Percentiles rank a stretch among this genome's conserved stretches.
phyloP scores from a whole-genome alignment of 148 eudicot genomes.

The Bassia scoparia region DNA sequence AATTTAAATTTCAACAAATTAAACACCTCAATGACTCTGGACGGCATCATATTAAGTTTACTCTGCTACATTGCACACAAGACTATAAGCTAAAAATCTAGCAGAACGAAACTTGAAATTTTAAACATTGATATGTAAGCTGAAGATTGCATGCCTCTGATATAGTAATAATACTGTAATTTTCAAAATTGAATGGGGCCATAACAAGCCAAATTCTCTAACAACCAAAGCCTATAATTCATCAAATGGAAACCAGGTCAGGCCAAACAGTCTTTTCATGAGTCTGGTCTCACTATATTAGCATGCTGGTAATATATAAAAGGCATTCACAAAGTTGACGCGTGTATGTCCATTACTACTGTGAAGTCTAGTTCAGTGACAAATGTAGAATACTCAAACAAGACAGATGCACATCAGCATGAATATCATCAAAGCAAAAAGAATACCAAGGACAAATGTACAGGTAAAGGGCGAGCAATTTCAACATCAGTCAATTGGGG shows the following conservation, averaged over 20 bases:
- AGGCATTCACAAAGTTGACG: neutral
- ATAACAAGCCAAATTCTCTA: neutral
- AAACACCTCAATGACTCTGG: neutral
- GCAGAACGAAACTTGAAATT: neutral
- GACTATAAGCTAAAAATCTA: neutral
- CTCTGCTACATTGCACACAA: neutral
- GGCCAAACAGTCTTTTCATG: neutral
- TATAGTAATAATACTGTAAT: neutral
- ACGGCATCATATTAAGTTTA: neutral
- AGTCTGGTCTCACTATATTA: neutral
- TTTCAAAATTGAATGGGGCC: neutral
- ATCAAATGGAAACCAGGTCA: neutral
- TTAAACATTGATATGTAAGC: neutral
- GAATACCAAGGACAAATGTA: conserved; percentile 95
- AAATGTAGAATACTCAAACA: neutral
- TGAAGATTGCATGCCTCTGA: neutral
- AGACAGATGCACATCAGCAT: neutral
- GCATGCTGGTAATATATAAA: neutral
- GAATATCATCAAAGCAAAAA: conserved; percentile 14
- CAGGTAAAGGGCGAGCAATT: conserved; percentile 76
- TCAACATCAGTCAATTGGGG: conserved; percentile 70
- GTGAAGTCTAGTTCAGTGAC: neutral
- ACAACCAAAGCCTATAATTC: neutral
- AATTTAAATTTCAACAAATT: neutral
- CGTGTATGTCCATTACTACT: neutral